These are phyloP conservation scores for Epichloe scottii DNA, from an alignment of 2,329 filamentous ascomycete species.

Conservation along the genomic window DNA sequence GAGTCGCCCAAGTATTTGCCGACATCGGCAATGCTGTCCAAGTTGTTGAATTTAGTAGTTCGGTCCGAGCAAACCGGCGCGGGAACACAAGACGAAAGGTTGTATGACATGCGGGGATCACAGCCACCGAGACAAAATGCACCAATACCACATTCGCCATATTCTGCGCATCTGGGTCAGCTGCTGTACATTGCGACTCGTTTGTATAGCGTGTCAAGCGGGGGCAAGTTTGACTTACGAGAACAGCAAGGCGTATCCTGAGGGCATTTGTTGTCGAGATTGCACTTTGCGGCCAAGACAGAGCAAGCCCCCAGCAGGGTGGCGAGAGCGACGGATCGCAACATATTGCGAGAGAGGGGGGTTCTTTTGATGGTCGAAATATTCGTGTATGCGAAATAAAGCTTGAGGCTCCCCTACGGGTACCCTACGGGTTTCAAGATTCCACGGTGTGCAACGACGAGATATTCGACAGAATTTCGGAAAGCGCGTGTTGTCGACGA, in stretches of 20 bases:
- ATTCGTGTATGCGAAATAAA: too few relatives aligned
- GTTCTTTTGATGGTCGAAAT: too few relatives aligned
- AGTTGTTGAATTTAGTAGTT: conserved; percentile 59
- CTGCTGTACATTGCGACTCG: background rate
- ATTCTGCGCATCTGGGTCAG: conserved; percentile 45
- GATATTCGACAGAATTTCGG: too few relatives aligned
- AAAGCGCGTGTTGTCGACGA: too few relatives aligned
- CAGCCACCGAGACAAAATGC: conserved; percentile 95
- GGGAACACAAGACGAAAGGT: conserved; percentile 73
- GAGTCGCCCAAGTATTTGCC: conserved; percentile 79
- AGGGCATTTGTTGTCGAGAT: conserved; percentile 50
- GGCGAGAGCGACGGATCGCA: conserved; percentile 18
- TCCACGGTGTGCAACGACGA: too few relatives aligned
- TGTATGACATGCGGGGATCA: conserved; percentile 74
- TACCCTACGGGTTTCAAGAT: too few relatives aligned
- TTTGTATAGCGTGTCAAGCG: background rate
- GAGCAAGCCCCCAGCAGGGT: conserved; percentile 21
- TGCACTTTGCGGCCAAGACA: conserved; percentile 28
- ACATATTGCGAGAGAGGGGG: conserved; percentile 13
- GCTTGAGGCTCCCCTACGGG: too few relatives aligned
- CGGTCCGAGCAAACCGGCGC: conserved; percentile 68
- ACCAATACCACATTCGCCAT: conserved; percentile 83
- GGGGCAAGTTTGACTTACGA: conserved; percentile 41
- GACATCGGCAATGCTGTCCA: conserved; percentile 57
- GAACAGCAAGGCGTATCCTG: conserved; percentile 65